Percentiles rank a stretch among this genome's conserved stretches.
These are phyloP conservation scores for Osmanthus fragrans DNA, from an alignment of 257 asterid species.

Conservation along the genomic window DNA sequence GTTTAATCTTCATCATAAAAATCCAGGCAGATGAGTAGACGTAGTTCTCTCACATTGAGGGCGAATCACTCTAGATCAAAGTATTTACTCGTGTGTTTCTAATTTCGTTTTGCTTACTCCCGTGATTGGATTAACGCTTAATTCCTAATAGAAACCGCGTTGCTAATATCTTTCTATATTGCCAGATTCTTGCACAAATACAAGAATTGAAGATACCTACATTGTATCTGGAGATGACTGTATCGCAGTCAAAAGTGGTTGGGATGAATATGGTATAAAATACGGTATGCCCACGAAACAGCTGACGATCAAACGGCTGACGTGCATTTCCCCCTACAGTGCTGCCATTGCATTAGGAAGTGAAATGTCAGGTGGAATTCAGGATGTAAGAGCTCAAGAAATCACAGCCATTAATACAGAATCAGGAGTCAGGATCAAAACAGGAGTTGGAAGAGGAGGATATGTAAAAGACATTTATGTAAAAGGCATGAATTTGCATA, in stretches of 20 bases:
- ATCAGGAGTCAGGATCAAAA: constrained; percentile 77
- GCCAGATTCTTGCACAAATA: constrained; percentile 86
- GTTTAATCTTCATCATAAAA: background rate
- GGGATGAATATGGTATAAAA: constrained; percentile 85
- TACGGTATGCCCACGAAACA: constrained; percentile 84
- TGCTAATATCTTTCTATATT: background rate
- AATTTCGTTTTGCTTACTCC: background rate
- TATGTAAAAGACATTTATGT: constrained; percentile 66
- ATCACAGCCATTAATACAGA: constrained; percentile 75
- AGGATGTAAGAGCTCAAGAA: constrained; percentile 73
- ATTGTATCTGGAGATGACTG: constrained; percentile 88
- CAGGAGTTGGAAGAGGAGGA: constrained; percentile 76
- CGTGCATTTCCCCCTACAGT: constrained; percentile 86
- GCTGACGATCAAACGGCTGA: constrained; percentile 59
- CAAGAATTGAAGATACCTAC: constrained; percentile 72
- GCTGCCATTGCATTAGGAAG: constrained; percentile 91
- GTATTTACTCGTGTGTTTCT: background rate
- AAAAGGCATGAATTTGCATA: constrained; percentile 69
- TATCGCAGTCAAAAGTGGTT: constrained; percentile 83
- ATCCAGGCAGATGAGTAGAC: no score
- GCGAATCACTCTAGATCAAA: background rate
- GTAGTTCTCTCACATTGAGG: background rate
- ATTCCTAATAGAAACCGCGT: background rate
- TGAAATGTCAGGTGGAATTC: constrained; percentile 91
- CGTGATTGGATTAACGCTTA: background rate